These are phyloP conservation scores for Pseudodiploospora longispora DNA, from an alignment of 2,329 filamentous ascomycete species.

Conservation along the genomic window DNA sequence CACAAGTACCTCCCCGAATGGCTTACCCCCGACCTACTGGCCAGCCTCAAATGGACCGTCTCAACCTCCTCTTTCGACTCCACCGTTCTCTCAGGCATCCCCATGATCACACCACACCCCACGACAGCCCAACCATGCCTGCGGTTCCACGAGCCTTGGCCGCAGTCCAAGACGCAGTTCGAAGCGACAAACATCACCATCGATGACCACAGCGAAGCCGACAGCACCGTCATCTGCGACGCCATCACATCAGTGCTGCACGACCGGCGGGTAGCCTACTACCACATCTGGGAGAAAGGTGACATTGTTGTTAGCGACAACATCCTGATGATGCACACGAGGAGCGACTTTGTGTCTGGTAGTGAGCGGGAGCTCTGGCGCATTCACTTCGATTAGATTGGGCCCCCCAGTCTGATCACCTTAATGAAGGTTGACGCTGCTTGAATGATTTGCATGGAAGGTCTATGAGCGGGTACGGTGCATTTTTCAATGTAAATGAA, in stretches of 20 bases:
- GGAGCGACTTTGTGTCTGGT: slow-evolving; percentile 36
- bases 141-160: slow-evolving; percentile 49
- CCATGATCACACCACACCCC: slow-evolving; percentile 37
- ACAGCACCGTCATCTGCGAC: slow-evolving; percentile 28
- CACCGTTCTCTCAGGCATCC: slow-evolving; percentile 33
- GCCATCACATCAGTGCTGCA: slow-evolving; percentile 36
- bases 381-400: slow-evolving; percentile 37
- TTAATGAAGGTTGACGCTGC: no score
- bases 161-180: slow-evolving; percentile 41
- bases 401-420: no score
- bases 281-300: slow-evolving; percentile 46
- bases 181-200: slow-evolving; percentile 36
- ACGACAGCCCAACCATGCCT: slow-evolving; percentile 38
- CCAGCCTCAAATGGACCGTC: slow-evolving; percentile 39
- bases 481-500: no score
- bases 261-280: slow-evolving; percentile 41
- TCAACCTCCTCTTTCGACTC: slow-evolving; percentile 39
- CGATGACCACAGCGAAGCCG: slow-evolving; percentile 24
- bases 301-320: slow-evolving; percentile 48
- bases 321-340: slow-evolving; percentile 39
- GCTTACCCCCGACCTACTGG: slow-evolving; percentile 28
- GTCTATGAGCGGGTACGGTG: no score
- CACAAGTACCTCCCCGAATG: slow-evolving; percentile 36
- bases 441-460: no score
- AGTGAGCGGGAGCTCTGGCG: slow-evolving; percentile 40